Evolutionary conservation across 2,329 filamentous ascomycete species (phyloP), one percentile per base, ranked within the genome.

Genomic region (Triangularia verruculosa): DNA sequence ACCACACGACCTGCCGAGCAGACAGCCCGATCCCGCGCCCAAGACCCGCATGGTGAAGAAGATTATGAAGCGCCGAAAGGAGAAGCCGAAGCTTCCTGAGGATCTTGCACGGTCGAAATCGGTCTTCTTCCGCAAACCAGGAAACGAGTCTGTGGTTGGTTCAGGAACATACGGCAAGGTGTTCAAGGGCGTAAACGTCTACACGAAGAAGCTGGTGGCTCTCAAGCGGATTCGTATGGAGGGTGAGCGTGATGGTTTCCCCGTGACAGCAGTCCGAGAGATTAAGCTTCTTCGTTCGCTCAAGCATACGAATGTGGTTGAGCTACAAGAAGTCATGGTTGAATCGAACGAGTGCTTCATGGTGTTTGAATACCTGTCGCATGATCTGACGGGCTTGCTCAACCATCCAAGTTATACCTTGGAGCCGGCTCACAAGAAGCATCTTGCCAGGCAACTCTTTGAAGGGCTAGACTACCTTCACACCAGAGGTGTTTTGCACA

Each of bases 301-400:
- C 22, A 88, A 89, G 67, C 92, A 96, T 71, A 79, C 83, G 64
- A 96, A 96, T 71, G 88, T 97, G 58, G 92, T 97, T 63, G 87
- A 88, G 47, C 79, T 97, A 17, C 87, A 91, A 68, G 93, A 97
- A 78, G 92, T 96, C 69, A 99, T 99, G 95, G 95, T 99, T 1
- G 95, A 99, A 78, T 91, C 90, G 74, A 98, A 98, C 70, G 93
- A 98, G 77, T 99, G 95, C 76, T 99, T 96, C 78, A 99, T 99
- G 95, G 95, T 99, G 2, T 99, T 99, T 69, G 95, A 99, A 75
- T 99, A 99, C 74, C 83, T 98, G 30, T 94, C 95, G 1, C 95
- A 99, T 75, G 95, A 99, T 75, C 81, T 99, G 65, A 99, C 95
- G 2, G 95, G 95, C 13, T 82, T 99, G 30, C 86, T 99, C 65